Percentiles rank a stretch among this genome's conserved stretches.
Conservation (phyloP, 495 filamentous ascomycete species). For the Penicillium tannophilum region DNA sequence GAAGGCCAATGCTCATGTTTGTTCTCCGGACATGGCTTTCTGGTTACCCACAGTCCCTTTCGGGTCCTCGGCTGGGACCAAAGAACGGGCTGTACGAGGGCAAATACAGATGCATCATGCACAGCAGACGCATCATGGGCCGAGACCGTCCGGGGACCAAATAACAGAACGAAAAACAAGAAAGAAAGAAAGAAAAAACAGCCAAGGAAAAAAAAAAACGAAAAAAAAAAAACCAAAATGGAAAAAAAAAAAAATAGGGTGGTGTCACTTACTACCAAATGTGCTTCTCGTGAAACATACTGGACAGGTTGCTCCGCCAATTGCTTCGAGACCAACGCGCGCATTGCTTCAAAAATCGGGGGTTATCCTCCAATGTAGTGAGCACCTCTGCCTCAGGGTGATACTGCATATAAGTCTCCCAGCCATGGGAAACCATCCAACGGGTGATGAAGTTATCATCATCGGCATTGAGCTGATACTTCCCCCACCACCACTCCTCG, state of each 20-base stretch:
- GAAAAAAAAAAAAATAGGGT: slow-evolving; percentile 12
- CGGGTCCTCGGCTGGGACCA: background rate
- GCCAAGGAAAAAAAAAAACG: slow-evolving; percentile 2
- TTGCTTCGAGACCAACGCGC: slow-evolving; percentile 81
- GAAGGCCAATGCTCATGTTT: slow-evolving; percentile 2
- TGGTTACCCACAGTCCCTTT: slow-evolving; percentile 10
- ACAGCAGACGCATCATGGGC: slow-evolving; percentile 1
- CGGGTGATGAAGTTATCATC: slow-evolving; percentile 86
- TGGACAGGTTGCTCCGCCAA: slow-evolving; percentile 80
- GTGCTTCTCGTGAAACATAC: slow-evolving; percentile 68
- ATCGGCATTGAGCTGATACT: slow-evolving; percentile 75
- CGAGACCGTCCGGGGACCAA: slow-evolving; percentile 4
- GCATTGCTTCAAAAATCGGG: slow-evolving; percentile 75
- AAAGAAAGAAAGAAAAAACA: background rate
- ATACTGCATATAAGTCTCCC: slow-evolving; percentile 79
- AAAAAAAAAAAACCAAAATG: background rate
- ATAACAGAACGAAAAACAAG: slow-evolving; percentile 1
- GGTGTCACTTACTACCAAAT: slow-evolving; percentile 64
- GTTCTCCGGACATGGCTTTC: background rate
- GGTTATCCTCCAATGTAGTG: slow-evolving; percentile 74
- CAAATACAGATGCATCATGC: slow-evolving; percentile 7
- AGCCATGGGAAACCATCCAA: slow-evolving; percentile 74
- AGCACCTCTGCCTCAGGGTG: slow-evolving; percentile 71
- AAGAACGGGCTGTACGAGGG: slow-evolving; percentile 6
- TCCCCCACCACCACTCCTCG: slow-evolving; percentile 67